Conservation (phyloP, 495 filamentous ascomycete species). For the Extremus antarcticus region DNA sequence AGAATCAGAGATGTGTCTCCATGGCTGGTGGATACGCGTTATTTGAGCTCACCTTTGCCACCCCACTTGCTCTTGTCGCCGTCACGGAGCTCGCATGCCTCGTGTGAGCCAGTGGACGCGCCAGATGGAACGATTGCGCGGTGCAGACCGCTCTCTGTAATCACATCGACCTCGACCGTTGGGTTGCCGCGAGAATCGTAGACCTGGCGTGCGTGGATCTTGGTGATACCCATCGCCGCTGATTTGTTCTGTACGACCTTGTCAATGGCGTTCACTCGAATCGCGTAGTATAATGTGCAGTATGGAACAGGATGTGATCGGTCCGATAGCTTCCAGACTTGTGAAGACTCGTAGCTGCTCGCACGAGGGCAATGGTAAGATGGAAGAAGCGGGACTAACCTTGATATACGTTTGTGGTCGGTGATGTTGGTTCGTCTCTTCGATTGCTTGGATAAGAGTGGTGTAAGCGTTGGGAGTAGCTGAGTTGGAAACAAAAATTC, state of each 20-base stretch:
- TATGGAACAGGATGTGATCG: neutral
- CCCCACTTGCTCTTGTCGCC: slow-evolving; percentile 95
- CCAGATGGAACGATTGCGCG: slow-evolving; percentile 98
- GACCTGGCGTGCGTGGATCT: slow-evolving; percentile 96
- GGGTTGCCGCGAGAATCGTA: slow-evolving; percentile 99
- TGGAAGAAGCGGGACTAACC: too few relatives aligned
- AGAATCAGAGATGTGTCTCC: slow-evolving; percentile 5
- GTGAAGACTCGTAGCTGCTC: neutral
- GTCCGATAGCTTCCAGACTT: neutral
- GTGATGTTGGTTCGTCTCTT: too few relatives aligned
- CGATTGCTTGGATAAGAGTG: neutral
- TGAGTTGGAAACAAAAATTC: neutral
- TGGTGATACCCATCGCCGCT: slow-evolving; percentile 79
- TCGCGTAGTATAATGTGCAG: neutral
- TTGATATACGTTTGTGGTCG: neutral
- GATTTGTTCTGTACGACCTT: too few relatives aligned
- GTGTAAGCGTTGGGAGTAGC: neutral
- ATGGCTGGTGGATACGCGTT: neutral
- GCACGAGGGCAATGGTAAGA: too few relatives aligned
- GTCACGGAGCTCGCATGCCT: slow-evolving; percentile 97
- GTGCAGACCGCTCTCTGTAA: slow-evolving; percentile 93
- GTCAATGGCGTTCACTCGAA: neutral
- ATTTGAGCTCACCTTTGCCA: slow-evolving; percentile 59
- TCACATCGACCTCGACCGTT: slow-evolving; percentile 90
- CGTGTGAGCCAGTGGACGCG: slow-evolving; percentile 95